Percentiles rank a stretch among this genome's conserved stretches.
Conservation (phyloP, 2,329 filamentous ascomycete species). For the Nemania bipapillata region DNA sequence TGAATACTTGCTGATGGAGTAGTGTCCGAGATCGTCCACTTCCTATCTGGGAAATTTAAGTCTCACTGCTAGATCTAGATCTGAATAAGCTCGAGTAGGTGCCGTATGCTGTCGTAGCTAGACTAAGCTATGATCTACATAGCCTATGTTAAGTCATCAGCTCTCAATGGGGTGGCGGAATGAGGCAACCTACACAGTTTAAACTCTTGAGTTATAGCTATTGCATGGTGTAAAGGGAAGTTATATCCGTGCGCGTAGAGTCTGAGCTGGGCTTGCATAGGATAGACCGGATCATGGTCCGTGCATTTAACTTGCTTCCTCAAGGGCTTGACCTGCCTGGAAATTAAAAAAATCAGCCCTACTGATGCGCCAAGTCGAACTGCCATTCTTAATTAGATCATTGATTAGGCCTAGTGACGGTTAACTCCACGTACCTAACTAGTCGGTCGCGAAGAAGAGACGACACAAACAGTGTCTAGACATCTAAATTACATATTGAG, state of each 20-base stretch:
- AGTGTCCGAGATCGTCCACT: background rate
- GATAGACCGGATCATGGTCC: background rate
- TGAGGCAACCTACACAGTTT: too few relatives aligned
- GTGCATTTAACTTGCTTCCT: background rate
- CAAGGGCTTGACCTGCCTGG: background rate
- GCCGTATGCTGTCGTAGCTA: background rate
- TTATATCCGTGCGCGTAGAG: background rate
- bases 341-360: background rate
- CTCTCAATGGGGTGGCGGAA: too few relatives aligned
- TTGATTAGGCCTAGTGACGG: background rate
- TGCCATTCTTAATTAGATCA: background rate
- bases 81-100: background rate
- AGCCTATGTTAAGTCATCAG: too few relatives aligned
- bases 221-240: conserved; percentile 1
- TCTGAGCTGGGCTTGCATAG: background rate
- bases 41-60: background rate
- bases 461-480: too few relatives aligned
- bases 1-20: background rate
- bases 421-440: too few relatives aligned
- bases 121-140: too few relatives aligned
- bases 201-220: background rate
- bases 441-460: too few relatives aligned
- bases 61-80: background rate
- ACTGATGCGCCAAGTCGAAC: background rate
- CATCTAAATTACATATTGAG: too few relatives aligned